Evolutionary conservation across 1,284 basidiomycete genomes (phyloP), one percentile per base, ranked within the genome.

Genomic region (Ceratobasidium theobromae): DNA sequence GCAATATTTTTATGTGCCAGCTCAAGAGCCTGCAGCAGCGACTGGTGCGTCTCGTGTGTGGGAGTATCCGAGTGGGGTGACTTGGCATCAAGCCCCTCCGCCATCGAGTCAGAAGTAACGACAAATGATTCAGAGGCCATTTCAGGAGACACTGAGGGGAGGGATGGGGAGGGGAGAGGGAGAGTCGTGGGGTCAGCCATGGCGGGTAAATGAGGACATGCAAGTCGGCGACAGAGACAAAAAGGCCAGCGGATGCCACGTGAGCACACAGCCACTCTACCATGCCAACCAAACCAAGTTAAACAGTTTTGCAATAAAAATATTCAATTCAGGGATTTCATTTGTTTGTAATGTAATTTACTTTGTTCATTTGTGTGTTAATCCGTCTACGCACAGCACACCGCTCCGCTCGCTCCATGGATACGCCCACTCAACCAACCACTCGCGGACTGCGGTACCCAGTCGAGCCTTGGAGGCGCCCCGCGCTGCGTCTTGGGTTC

Each of bases 391-490:
- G 73, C 90, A 95, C 53, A 98, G 83, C 62, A 95, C 85, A 1
- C 95, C 95, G 71, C 92, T 92, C 12, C 86, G 84, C 76, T 98
- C 95, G 76, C 84, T 91, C 91, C 93, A 96, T n/a, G 95, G 91
- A 77, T 95, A 96, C 53, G 90, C 91, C 91, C 93, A 98, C 62
- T 89, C 86, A 72, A 91, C 88, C 52, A 98, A 78, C 85, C 90
- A 96, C 74, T 93, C 91, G 71, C 91, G 88, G 45, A 98, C 87
- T 16, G 90, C 91, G 1, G 88, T 84, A 2, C 87, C 90, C 11
- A 98, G 81, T 11, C 94, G 86, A 16, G 85, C 82, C 68, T 92
- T 88, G 32, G 90, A 91, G 1, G 91, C 85, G 38, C 94, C 91
- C 53, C 93, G 84, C 12, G 81, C 83, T 14, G 84, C 79, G 73